Evolutionary conservation across 306 rosid genomes (phyloP), one percentile per base, ranked within the genome.

Genomic region (Inga leiocalycina): DNA sequence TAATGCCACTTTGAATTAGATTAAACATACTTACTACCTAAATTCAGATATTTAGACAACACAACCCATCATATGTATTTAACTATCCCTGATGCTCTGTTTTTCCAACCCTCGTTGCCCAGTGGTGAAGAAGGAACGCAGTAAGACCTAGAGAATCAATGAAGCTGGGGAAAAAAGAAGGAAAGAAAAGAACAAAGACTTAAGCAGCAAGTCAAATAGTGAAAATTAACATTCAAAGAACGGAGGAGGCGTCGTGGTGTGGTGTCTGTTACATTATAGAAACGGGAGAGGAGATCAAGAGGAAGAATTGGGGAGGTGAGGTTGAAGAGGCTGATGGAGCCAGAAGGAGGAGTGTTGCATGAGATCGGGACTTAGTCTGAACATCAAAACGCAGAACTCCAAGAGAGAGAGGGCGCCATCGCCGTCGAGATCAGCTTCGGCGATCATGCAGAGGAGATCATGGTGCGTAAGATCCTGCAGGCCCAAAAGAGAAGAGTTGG

Each of bases 341-440:
- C 76, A 89, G 77, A 59, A 79, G 88, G 90, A 86, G 3, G 93
- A 91, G 3, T 84, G 87, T 0, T 94, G 81, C 96, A 94, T 94
- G 79, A 94, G 82, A 44, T 83, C 83, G 0, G 96, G 94, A 70
- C 96, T 92, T 51, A 94, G 77, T 86, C 97, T 91, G 80, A 94
- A 94, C 98, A 94, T 94, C 88, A 94, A 81, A 67, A 94, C 96
- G 56, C 98, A 94, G 61, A 92, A 94, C 81, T 94, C 97, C 96
- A 91, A 91, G 82, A 87, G 92, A 70, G 76, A 89, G 34, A 94
- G 89, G 2, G 89, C 89, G 0, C 98, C 97, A 56, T 94, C 98
- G 8, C 96, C 92, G 17, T 92, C 97, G 32, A 87, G 66, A 65
- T 92, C 97, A 2, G 97, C 98, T 77, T 91, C 93, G 64, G 52